Conservation (phyloP, 345 rosid genomes). For the Eutrema yunnanense region DNA sequence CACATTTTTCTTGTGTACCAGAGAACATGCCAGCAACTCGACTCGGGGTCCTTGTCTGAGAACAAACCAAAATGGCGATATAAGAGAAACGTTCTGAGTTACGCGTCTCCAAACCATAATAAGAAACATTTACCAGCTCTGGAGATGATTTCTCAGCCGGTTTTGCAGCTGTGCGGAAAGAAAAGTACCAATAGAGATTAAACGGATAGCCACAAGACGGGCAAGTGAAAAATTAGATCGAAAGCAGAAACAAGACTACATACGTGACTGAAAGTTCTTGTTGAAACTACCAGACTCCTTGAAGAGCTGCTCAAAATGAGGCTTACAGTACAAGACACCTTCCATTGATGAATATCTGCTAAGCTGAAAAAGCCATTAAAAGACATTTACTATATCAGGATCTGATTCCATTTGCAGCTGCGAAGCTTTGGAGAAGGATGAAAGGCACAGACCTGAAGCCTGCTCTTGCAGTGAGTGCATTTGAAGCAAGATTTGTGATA, state of each 20-base stretch:
- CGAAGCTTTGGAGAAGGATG: not conserved
- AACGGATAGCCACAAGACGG: not conserved
- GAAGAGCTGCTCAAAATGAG: slow-evolving; percentile 82
- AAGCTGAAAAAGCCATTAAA: slow-evolving; percentile 37
- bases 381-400: slow-evolving; percentile 8
- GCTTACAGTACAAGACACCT: slow-evolving; percentile 74
- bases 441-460: slow-evolving; percentile 44
- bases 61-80: not conserved
- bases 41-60: slow-evolving; percentile 66
- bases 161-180: slow-evolving; percentile 36
- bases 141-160: slow-evolving; percentile 38
- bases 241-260: slow-evolving; percentile 7
- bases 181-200: not conserved
- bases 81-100: not conserved
- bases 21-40: slow-evolving; percentile 66
- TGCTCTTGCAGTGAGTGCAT: slow-evolving; percentile 81
- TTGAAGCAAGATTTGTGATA: slow-evolving; percentile 91
- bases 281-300: slow-evolving; percentile 52
- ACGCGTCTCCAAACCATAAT: not conserved
- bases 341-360: slow-evolving; percentile 64
- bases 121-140: slow-evolving; percentile 28
- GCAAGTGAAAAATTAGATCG: not conserved
- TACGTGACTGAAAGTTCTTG: slow-evolving; percentile 44
- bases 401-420: not conserved
- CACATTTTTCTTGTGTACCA: slow-evolving; percentile 81